Conservation (phyloP, 306 rosid genomes). For the Ormosia emarginata region DNA sequence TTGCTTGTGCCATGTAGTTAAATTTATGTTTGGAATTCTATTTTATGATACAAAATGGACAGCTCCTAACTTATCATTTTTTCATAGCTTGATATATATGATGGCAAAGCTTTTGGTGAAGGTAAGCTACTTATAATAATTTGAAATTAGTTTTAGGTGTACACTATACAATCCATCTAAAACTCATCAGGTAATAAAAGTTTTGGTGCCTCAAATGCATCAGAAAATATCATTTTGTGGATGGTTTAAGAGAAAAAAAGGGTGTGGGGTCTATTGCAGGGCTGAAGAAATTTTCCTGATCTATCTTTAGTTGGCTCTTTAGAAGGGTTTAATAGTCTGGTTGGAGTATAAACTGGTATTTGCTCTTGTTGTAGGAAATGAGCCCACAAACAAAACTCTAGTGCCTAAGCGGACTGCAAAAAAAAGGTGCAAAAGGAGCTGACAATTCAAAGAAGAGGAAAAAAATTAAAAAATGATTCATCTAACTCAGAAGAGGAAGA, state of each 20-base stretch:
- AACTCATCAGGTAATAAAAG: background rate
- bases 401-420: conserved; percentile 58
- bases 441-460: conserved; percentile 72
- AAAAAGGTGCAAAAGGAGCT: conserved; percentile 56
- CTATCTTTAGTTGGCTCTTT: conserved; percentile 4
- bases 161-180: background rate
- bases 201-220: background rate
- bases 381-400: conserved; percentile 31
- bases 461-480: conserved; percentile 56
- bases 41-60: background rate
- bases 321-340: background rate
- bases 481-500: conserved; percentile 71
- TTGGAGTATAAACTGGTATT: background rate
- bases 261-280: background rate
- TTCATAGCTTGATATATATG: conserved; percentile 75
- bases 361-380: conserved; percentile 42
- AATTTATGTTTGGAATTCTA: background rate
- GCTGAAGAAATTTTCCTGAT: background rate
- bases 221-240: background rate
- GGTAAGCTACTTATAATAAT: conserved; percentile 45
- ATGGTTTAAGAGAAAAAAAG: background rate
- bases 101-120: conserved; percentile 77
- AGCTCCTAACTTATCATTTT: conserved; percentile 15
- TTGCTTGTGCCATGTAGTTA: background rate
- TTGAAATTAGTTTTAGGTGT: background rate